Conservation (phyloP, 2,329 filamentous ascomycete species). For the Alternaria ethzedia region DNA sequence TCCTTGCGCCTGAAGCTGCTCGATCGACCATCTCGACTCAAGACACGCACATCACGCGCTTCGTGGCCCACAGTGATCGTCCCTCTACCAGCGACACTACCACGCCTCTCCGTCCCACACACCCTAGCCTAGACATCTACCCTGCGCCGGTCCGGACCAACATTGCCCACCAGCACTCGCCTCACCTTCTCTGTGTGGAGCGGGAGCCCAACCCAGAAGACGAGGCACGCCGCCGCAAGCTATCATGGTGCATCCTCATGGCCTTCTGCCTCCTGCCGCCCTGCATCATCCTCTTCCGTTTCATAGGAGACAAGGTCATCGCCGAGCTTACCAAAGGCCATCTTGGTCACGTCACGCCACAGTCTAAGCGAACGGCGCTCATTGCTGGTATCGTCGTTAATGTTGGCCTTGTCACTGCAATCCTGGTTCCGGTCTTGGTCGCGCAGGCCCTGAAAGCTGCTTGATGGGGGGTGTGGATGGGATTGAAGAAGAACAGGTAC, state of each 20-base stretch:
- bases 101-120: conserved; percentile 30
- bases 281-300: conserved; percentile 46
- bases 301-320: conserved; percentile 41
- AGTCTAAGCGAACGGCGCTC: conserved; percentile 41
- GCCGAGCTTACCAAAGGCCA: conserved; percentile 37
- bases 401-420: conserved; percentile 26
- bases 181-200: conserved; percentile 40
- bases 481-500: background rate
- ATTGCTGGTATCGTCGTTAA: conserved; percentile 41
- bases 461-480: background rate
- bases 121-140: conserved; percentile 22
- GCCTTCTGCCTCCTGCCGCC: conserved; percentile 45
- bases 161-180: conserved; percentile 32
- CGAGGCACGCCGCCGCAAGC: conserved; percentile 33
- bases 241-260: conserved; percentile 45
- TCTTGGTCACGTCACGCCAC: conserved; percentile 34
- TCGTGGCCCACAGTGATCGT: conserved; percentile 29
- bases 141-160: conserved; percentile 11
- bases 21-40: conserved; percentile 27
- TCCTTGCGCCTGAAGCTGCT: conserved; percentile 33
- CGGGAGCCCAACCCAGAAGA: conserved; percentile 28
- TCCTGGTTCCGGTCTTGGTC: conserved; percentile 35
- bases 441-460: conserved; percentile 25
- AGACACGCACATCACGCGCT: conserved; percentile 28
- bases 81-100: conserved; percentile 41